Evolutionary conservation across 345 rosid species (phyloP), one percentile per base, ranked within the genome.

Genomic region (Brassica cretica): DNA sequence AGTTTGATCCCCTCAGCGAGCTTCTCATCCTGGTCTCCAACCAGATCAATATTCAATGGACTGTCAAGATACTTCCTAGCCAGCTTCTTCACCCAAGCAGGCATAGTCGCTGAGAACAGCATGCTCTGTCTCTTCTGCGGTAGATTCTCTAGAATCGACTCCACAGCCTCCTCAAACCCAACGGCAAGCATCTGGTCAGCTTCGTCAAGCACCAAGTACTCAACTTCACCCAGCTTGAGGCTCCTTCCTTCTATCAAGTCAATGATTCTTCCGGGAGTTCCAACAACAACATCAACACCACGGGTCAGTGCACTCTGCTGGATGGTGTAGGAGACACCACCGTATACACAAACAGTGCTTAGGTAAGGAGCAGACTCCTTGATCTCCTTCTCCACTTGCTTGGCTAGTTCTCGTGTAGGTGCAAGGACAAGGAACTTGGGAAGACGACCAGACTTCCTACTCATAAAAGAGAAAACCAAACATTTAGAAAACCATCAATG

Each of bases 41-140:
- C 99, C 96, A 95, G 77, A 86, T 92, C 99, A 37, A 92, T 91
- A 62, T 89, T 94, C 82, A 92, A 84, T 39, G 99, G 98, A 80
- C 87, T 89, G 65, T 92, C 85, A 85, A 95, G 84, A 81, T 92
- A 82, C 81, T 92, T 95, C 85, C 99, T 87, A 0, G 99, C 89
- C 81, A 95, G 78, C 82, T 93, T 95, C 86, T 89, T 93, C 59
- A 95, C 96, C 99, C 99, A 95, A 69, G 86, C 55, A 77, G 99
- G 99, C 98, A 95, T 95, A 53, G 99, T 95, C 59, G 99, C 98
- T 24, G 99, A 95, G 88, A 95, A 95, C 78, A 95, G 97, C 99
- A 93, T 91, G 87, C 91, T 95, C 53, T 95, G 99, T 63, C 98
- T 66, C 83, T 93, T 87, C 11, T 89, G 16, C 1, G 99, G 97